Evolutionary conservation across 306 rosid species (phyloP), one percentile per base, ranked within the genome.

Genomic region (Acmispon strigosus): DNA sequence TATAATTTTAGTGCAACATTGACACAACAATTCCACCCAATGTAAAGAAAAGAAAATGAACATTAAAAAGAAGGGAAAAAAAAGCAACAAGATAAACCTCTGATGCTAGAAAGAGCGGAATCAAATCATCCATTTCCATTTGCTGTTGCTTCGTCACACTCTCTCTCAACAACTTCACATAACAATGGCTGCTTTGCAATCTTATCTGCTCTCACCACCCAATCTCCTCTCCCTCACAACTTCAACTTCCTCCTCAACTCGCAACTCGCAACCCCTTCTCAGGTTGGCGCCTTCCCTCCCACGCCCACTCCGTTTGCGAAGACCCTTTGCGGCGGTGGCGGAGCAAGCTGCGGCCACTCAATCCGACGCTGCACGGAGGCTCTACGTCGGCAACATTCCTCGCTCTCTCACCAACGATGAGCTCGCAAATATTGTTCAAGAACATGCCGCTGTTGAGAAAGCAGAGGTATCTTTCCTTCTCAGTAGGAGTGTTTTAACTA

Each of bases 331-430:
- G 14, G 90, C 90, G 11, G 93, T 85, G 0, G 92, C 93, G 0
- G 89, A 88, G 73, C 87, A 81, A 16, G 76, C 85, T 13, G 37
- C 89, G 1, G 85, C 50, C 0, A 36, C 79, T 43, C 18, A 70
- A 19, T 83, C 96, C 0, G 86, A 64, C 16, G 88, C 87, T 15
- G 88, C 82, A 0, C 84, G 92, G 80, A 88, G 84, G 66, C 84
- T 94, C 53, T 94, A 90, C 66, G 50, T 94, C 19, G 98, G 97
- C 20, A 94, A 94, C 86, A 89, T 94, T 83, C 97, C 98, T 4
- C 78, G 97, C 65, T 86, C 78, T 29, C 56, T 94, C 61, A 64
- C 69, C 52, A 86, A 90, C 59, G 86, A 83, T 13, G 88, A 87
- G 78, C 98, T 94, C 13, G 37, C 85, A 5, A 80, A 78, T 44